Base-by-base conservation (phyloP, 108 stramenopile genomes). In the Skeletonema tropicum region DNA sequence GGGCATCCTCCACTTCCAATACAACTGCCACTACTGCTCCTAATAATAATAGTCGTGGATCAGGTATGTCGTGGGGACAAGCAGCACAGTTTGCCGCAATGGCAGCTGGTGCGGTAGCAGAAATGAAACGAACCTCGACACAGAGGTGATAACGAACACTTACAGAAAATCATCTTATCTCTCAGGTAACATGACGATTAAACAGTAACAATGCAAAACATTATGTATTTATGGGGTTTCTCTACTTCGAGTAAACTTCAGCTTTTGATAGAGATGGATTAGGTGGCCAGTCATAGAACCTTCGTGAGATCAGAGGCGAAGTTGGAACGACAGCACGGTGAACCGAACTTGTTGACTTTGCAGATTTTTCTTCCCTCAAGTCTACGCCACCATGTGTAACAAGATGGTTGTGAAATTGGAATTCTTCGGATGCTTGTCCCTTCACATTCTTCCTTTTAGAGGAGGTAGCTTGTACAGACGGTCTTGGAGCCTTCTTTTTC, bases 271-370 rank as follows among this genome's bases (percentile, higher is more conserved):
- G 29, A 12, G 76, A 64, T 57, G 86, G 80, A 60, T 91, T 87
- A 10, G 91, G 91, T 41, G 91, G 91, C 91, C 91, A 92, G 71
- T 92, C 88, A 60, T 83, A 89, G 52, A 89, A 86, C 38, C 91
- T 84, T 13, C 87, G 70, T 17, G 86, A 83, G 57, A 82, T 83
- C 15, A 92, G 66, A 42, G 83, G 91, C 14, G 85, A 87, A 65
- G 88, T 88, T 14, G 91, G 91, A 42, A 92, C 81, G 0, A 77
- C 69, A 19, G 89, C 86, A 13, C 86, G 78, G 36, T 92, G 87
- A 11, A 89, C 57, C 11, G 36, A 66, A 67, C 41, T 60, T 26
- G 30, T 62, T 26, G 48, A 66, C 19, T 62, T 75, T 55, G 67
- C 69, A n/a, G 33, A 41, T 52, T 36, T 74, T 39, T 42, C 52